Percentiles rank a stretch among this genome's conserved stretches.
phyloP scores from a whole-genome alignment of 1,139 yeast species.

The Diutina mesorugosa region DNA sequence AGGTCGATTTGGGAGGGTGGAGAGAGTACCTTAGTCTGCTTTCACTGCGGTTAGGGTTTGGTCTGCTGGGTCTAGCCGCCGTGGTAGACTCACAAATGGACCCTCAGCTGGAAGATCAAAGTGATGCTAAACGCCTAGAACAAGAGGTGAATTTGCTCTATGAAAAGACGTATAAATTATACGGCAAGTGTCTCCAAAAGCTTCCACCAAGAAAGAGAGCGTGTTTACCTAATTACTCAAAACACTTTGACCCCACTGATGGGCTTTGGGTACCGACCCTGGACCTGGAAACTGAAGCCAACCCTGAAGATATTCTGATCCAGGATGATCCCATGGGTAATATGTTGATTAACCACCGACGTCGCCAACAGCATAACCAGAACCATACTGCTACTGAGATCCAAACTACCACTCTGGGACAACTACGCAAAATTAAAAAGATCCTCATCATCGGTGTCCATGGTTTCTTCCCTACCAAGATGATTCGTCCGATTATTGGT shows the following conservation, averaged over 20 bases:
- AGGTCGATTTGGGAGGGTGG: constrained; percentile 25
- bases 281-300: constrained; percentile 16
- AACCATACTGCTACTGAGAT: constrained; percentile 3
- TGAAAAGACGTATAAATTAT: constrained; percentile 27
- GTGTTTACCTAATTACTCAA: constrained; percentile 29
- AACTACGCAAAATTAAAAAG: constrained; percentile 26
- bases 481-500: constrained; percentile 77
- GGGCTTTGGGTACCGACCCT: not conserved
- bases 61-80: constrained; percentile 10
- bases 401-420: constrained; percentile 10
- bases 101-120: not conserved
- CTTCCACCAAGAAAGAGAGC: constrained; percentile 27
- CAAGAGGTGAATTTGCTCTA: constrained; percentile 23
- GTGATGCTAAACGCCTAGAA: constrained; percentile 11
- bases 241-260: constrained; percentile 3
- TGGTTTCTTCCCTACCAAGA: constrained; percentile 84
- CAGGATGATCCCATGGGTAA: constrained; percentile 34
- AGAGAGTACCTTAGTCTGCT: constrained; percentile 22
- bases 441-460: constrained; percentile 85
- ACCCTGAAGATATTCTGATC: constrained; percentile 24
- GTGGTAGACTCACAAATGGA: not conserved
- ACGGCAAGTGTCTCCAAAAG: constrained; percentile 26
- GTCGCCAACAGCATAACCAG: constrained; percentile 4
- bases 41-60: constrained; percentile 26
- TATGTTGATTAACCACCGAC: constrained; percentile 22